These are phyloP conservation scores for Striga asiatica DNA, from an alignment of 257 asterid genomes.

Conservation along the genomic window DNA sequence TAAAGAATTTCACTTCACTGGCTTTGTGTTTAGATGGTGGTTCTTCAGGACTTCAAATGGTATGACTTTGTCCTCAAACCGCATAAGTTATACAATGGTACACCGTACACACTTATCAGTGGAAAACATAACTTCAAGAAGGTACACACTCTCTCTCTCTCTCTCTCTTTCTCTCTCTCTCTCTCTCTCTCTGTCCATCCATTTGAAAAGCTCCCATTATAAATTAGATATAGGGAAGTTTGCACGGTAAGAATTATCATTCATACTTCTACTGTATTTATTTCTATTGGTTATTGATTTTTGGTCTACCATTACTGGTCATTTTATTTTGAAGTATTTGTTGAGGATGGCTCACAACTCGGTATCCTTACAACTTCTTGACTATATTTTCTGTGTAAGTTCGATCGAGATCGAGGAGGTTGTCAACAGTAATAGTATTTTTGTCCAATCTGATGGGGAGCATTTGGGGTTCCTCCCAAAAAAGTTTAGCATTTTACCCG, in stretches of 20 bases:
- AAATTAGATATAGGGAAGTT: too few relatives aligned
- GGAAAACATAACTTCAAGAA: conserved; percentile 61
- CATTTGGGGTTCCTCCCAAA: conserved; percentile 70
- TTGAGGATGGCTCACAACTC: too few relatives aligned
- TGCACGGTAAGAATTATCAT: background rate
- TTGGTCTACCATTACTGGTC: too few relatives aligned
- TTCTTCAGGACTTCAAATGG: conserved; percentile 86
- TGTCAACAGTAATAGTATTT: conserved; percentile 32
- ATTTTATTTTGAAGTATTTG: too few relatives aligned
- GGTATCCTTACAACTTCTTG: background rate
- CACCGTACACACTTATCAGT: conserved; percentile 81
- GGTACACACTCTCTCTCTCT: too few relatives aligned
- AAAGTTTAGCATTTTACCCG: conserved; percentile 53
- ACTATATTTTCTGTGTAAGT: conserved; percentile 35
- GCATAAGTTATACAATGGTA: conserved; percentile 74
- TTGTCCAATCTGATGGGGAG: conserved; percentile 91
- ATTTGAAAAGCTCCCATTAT: too few relatives aligned
- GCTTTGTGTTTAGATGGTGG: conserved; percentile 46
- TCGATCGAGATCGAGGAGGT: conserved; percentile 71
- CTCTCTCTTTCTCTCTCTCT: too few relatives aligned
- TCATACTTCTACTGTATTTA: background rate
- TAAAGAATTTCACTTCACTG: conserved; percentile 6
- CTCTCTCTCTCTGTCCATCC: too few relatives aligned
- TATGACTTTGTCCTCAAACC: conserved; percentile 61
- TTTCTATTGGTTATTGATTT: background rate